Conservation (phyloP, 1,284 basidiomycete species). For the Moesziomyces aphidis region DNA sequence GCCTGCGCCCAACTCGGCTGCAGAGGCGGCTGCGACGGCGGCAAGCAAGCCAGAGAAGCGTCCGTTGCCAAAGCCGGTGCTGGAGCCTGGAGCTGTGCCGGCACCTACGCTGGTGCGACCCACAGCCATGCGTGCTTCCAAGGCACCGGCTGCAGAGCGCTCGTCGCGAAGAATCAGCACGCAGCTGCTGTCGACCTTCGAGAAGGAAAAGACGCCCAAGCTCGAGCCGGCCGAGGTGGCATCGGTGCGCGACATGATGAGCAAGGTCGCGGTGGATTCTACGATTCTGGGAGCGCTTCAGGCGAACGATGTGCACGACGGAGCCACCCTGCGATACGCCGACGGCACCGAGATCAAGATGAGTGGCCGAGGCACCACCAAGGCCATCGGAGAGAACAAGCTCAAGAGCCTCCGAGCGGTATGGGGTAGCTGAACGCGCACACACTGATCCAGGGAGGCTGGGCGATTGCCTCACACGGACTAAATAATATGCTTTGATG, state of each 20-base stretch:
- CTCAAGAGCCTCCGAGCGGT: conserved; percentile 52
- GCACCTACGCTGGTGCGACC: conserved; percentile 33
- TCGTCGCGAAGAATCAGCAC: conserved; percentile 32
- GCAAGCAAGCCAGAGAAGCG: conserved; percentile 25
- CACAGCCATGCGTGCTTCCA: conserved; percentile 30
- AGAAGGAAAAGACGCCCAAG: conserved; percentile 18
- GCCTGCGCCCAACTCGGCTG: background rate
- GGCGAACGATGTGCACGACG: conserved; percentile 9
- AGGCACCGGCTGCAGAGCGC: conserved; percentile 15
- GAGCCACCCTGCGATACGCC: conserved; percentile 20
- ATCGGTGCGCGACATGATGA: conserved; percentile 37
- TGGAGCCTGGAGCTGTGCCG: conserved; percentile 31
- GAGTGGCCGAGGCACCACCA: conserved; percentile 57
- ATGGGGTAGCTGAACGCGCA: conserved; percentile 45
- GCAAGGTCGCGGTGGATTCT: conserved; percentile 40
- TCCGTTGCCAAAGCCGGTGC: conserved; percentile 34
- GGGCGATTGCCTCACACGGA: background rate
- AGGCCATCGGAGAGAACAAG: conserved; percentile 53
- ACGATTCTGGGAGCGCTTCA: conserved; percentile 34
- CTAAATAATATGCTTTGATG: background rate
- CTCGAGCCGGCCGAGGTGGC: conserved; percentile 3
- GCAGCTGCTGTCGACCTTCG: conserved; percentile 36
- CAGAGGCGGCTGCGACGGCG: background rate
- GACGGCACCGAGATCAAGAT: conserved; percentile 44
- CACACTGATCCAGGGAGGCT: background rate